Base-by-base conservation (phyloP, 140 eudicot genomes). In the Bidens hawaiensis region DNA sequence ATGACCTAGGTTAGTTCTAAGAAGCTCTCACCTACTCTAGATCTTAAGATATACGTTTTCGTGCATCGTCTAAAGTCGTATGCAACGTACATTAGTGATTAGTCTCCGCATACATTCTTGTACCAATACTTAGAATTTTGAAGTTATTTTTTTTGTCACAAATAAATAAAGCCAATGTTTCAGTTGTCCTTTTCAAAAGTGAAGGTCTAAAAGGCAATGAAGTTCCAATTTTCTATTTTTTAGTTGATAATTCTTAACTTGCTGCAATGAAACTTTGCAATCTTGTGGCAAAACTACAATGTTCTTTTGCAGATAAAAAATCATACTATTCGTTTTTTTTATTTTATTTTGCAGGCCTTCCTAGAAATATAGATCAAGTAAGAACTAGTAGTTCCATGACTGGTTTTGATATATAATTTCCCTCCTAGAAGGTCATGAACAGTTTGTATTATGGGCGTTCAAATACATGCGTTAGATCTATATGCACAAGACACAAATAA, bases 1-100 rank as follows among this genome's bases (percentile, higher is more conserved):
- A 60, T n/a, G 24, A 47, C 8, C 42, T 47, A 56, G 62, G 68
- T 26, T 18, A 42, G 62, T 48, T 60, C 79, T 78, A 28, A 27
- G 60, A 75, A 75, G 74, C 68, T 81, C 71, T 73, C 65, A 85
- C 94, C 94, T 82, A 85, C 75, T 79, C 65, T 74, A 45, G 72
- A 56, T 70, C 89, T 85, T 81, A 64, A 25, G 48, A 48, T 76
- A 76, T 42, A 78, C 68, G 25, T 50, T 67, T 74, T n/a, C 43
- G 11, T 40, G n/a, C 15, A 41, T 36, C 58, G 58, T 36, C 42
- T 46, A 74, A 74, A 67, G 74, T 50, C 69, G 7, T 48, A 36
- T 19, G 25, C 38, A 31, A 31, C n/a, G 13, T 36, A 36, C 14
- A 74, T 67, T 67, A 67, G 43, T 38, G n/a, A n/a, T n/a, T n/a